phyloP scores from a whole-genome alignment of 108 stramenopile species.

The Skeletonema tropicum region DNA sequence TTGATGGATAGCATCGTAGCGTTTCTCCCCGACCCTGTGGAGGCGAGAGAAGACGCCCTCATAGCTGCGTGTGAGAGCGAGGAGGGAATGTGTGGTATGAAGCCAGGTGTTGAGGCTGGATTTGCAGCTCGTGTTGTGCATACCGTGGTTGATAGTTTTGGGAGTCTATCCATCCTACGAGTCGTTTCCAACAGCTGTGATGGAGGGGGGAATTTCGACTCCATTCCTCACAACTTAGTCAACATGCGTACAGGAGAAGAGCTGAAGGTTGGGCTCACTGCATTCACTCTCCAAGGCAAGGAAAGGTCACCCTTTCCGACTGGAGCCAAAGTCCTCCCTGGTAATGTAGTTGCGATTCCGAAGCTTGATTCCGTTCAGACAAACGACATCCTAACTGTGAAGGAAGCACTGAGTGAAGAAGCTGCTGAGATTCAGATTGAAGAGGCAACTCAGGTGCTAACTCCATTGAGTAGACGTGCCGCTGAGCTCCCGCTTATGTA shows the following conservation, averaged over 20 bases:
- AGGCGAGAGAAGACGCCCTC: slow-evolving; percentile 29
- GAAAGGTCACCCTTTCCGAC: slow-evolving; percentile 29
- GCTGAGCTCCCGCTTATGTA: slow-evolving; percentile 33
- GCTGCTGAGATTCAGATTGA: slow-evolving; percentile 37
- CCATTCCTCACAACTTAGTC: slow-evolving; percentile 29
- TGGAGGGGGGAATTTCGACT: slow-evolving; percentile 23
- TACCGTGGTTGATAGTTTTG: slow-evolving; percentile 36
- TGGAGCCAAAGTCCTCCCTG: slow-evolving; percentile 26
- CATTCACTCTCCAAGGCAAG: slow-evolving; percentile 35
- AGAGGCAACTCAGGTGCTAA: slow-evolving; percentile 15
- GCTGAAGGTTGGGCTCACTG: slow-evolving; percentile 34
- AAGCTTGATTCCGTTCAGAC: slow-evolving; percentile 35
- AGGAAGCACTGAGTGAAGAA: slow-evolving; percentile 35
- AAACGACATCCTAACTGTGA: slow-evolving; percentile 34
- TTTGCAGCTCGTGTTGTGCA: slow-evolving; percentile 43
- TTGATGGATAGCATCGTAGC: slow-evolving; percentile 38
- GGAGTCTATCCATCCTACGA: slow-evolving; percentile 33
- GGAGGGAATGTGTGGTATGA: slow-evolving; percentile 18
- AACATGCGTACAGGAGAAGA: slow-evolving; percentile 34
- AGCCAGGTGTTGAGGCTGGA: slow-evolving; percentile 42
- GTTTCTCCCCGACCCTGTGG: slow-evolving; percentile 33
- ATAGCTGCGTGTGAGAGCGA: slow-evolving; percentile 25
- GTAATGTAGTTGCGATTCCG: slow-evolving; percentile 39
- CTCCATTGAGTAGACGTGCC: slow-evolving; percentile 33
- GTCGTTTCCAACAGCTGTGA: slow-evolving; percentile 33